These are phyloP conservation scores for Blastobotrys arbuscula DNA, from an alignment of 1,139 yeast genomes.

Conservation along the genomic window DNA sequence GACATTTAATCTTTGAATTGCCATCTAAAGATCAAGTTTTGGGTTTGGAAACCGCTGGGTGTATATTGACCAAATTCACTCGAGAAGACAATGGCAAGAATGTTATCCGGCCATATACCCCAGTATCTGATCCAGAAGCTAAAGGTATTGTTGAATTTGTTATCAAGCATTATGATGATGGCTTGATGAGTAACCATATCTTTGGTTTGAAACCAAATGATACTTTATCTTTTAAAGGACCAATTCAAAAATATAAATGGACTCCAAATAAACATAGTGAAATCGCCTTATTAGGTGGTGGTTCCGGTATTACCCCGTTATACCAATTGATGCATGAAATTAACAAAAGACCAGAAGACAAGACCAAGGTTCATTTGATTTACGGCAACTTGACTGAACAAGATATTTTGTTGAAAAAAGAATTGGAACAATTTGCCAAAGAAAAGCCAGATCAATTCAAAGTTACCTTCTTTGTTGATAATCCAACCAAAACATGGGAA, in stretches of 20 bases:
- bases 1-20: slow-evolving; percentile 65
- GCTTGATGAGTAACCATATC: slow-evolving; percentile 78
- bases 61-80: slow-evolving; percentile 65
- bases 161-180: slow-evolving; percentile 76
- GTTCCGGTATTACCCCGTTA: slow-evolving; percentile 94
- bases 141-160: slow-evolving; percentile 76
- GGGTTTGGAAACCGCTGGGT: slow-evolving; percentile 80
- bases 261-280: slow-evolving; percentile 75
- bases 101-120: slow-evolving; percentile 96
- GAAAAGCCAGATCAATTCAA: slow-evolving; percentile 70
- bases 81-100: slow-evolving; percentile 80
- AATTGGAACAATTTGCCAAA: slow-evolving; percentile 60
- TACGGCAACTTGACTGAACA: slow-evolving; percentile 73
- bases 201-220: slow-evolving; percentile 70
- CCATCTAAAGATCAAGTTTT: slow-evolving; percentile 61
- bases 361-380: slow-evolving; percentile 73
- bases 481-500: slow-evolving; percentile 47
- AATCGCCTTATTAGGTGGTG: slow-evolving; percentile 88
- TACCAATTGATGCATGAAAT: slow-evolving; percentile 59
- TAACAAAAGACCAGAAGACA: slow-evolving; percentile 65
- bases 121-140: slow-evolving; percentile 63
- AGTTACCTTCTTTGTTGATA: slow-evolving; percentile 76
- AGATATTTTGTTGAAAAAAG: slow-evolving; percentile 73
- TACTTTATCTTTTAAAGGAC: slow-evolving; percentile 88
- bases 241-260: slow-evolving; percentile 90